phyloP scores from a whole-genome alignment of 1,139 yeast genomes.

The Pichia sp. region DNA sequence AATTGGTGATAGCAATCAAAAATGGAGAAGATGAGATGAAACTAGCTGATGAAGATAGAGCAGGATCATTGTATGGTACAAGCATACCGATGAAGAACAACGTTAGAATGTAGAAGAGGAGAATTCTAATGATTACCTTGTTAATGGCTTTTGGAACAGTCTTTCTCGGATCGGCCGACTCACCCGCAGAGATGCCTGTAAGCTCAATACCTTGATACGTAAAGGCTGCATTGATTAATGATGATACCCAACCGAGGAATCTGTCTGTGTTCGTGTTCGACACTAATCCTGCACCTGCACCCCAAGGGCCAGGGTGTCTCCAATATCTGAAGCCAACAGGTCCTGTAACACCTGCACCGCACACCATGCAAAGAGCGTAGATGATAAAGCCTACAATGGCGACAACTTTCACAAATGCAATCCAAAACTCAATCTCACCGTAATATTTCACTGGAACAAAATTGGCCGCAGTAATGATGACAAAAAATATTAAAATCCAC shows the following conservation, averaged over 20 bases:
- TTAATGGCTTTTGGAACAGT: conserved; percentile 82
- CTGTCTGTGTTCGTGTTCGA: conserved; percentile 47
- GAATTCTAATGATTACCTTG: conserved; percentile 75
- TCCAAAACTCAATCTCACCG: conserved; percentile 68
- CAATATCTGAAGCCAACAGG: conserved; percentile 82
- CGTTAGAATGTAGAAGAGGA: conserved; percentile 74
- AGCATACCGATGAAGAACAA: conserved; percentile 78
- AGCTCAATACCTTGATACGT: conserved; percentile 80
- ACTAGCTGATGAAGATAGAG: conserved; percentile 23
- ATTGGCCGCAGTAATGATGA: conserved; percentile 46
- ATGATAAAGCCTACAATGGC: conserved; percentile 52
- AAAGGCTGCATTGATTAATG: conserved; percentile 61
- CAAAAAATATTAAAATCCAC: conserved; percentile 73
- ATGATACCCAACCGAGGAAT: conserved; percentile 57
- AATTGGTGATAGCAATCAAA: conserved; percentile 55
- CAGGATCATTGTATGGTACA: conserved; percentile 72
- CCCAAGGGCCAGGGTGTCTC: conserved; percentile 91
- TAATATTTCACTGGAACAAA: conserved; percentile 59
- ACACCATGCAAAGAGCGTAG: conserved; percentile 41
- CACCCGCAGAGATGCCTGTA: conserved; percentile 88
- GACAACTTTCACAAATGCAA: conserved; percentile 56
- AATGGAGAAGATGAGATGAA: conserved; percentile 49
- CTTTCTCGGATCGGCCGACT: conserved; percentile 74
- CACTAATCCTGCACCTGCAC: conserved; percentile 46
- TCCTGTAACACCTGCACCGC: conserved; percentile 44